Evolutionary conservation across 1,284 basidiomycete species (phyloP).

Genomic region (Mycosarcoma maydis): DNA sequence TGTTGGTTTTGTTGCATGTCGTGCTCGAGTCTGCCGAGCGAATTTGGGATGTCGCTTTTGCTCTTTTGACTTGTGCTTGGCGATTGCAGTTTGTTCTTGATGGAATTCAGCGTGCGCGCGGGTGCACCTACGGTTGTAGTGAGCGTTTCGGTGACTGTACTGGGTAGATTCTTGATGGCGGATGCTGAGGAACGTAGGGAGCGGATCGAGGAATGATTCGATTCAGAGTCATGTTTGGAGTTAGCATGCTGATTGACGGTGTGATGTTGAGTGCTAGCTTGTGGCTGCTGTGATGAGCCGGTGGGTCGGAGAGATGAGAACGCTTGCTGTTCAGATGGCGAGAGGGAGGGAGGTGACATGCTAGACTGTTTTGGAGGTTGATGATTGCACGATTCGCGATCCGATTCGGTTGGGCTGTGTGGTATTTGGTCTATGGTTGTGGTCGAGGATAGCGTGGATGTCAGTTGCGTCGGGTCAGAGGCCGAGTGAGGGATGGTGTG

Average conservation of each 20-base stretch:
- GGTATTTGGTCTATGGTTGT: too few species aligned
- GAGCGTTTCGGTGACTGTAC: slow-evolving; percentile 17
- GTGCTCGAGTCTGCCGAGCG: slow-evolving; percentile 14
- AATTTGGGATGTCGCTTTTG: slow-evolving; percentile 32
- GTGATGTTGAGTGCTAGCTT: slow-evolving; percentile 10
- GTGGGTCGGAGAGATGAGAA: slow-evolving; percentile 18
- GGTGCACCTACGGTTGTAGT: slow-evolving; percentile 25
- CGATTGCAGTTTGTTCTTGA: slow-evolving; percentile 29
- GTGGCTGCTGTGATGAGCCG: slow-evolving; percentile 22
- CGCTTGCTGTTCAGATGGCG: slow-evolving; percentile 9
- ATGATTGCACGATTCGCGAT: too few species aligned
- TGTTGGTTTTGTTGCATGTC: slow-evolving; percentile 24
- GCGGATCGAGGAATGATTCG: background rate
- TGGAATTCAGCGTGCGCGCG: slow-evolving; percentile 20
- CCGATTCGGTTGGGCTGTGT: too few species aligned
- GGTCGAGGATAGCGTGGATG: background rate
- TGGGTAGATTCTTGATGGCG: slow-evolving; percentile 26
- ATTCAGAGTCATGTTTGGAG: slow-evolving; percentile 13
- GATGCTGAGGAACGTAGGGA: slow-evolving; percentile 13
- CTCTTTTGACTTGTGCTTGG: slow-evolving; percentile 33
- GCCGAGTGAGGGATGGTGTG: slow-evolving; percentile 31
- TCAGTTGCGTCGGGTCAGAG: slow-evolving; percentile 19
- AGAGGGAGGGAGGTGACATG: slow-evolving; percentile 11
- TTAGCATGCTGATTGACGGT: slow-evolving; percentile 20
- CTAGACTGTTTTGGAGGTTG: too few species aligned